phyloP scores from a whole-genome alignment of 139 green algal genomes.

The Bryopsis sp. region DNA sequence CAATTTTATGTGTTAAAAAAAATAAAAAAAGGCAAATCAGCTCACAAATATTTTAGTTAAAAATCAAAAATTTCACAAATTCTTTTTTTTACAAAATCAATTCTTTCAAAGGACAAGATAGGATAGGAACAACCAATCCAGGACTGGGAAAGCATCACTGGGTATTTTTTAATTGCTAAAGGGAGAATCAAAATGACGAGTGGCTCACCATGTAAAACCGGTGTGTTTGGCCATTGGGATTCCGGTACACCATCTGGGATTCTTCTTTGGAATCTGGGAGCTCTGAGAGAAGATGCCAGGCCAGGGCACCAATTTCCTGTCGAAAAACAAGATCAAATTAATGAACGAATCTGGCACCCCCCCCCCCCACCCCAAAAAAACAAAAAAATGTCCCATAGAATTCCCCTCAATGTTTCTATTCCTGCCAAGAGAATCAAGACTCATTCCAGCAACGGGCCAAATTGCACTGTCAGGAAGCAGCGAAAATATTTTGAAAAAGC shows the following conservation, averaged over 20 bases:
- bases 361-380: not conserved
- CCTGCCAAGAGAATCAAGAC: not conserved
- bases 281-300: constrained; percentile 59
- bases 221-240: constrained; percentile 48
- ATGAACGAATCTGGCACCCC: not conserved
- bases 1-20: not conserved
- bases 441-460: not conserved
- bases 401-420: not conserved
- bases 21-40: not conserved
- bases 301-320: constrained; percentile 73
- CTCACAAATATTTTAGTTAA: not conserved
- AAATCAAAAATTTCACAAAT: not conserved
- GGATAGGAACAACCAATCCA: not conserved
- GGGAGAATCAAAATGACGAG: not conserved
- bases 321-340: constrained; percentile 8
- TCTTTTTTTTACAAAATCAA: not conserved
- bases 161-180: not conserved
- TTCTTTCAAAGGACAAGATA: not conserved
- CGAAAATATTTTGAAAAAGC: no score
- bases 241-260: constrained; percentile 51
- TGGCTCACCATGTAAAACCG: constrained; percentile 67
- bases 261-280: constrained; percentile 46
- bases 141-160: not conserved
- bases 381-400: not conserved
- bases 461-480: not conserved